A percentile compares a stretch with the other conserved stretches of the same genome.
phyloP scores from a whole-genome alignment of 169 alveolate species.

The Miamiensis avidus region DNA sequence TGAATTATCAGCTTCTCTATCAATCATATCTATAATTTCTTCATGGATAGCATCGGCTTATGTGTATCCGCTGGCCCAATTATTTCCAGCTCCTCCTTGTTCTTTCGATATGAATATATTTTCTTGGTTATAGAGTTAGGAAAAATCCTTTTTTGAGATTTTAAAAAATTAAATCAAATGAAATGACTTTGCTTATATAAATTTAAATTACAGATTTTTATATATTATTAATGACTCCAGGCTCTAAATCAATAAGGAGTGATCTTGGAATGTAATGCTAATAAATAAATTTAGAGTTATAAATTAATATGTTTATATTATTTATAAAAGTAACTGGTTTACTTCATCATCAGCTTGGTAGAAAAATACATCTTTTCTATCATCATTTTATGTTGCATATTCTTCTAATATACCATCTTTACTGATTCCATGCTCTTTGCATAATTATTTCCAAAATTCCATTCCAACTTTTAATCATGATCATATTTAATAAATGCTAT shows the following conservation, averaged over 20 bases:
- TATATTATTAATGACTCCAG: constrained; percentile 92
- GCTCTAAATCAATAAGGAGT: constrained; percentile 97
- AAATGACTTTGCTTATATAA: not conserved
- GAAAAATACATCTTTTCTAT: constrained; percentile 97
- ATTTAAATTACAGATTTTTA: constrained; percentile 33
- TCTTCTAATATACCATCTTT: constrained; percentile 81
- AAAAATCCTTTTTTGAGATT: constrained; percentile 89
- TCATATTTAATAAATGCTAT: not conserved
- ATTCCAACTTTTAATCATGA: constrained; percentile 86
- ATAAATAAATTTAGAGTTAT: constrained; percentile 35
- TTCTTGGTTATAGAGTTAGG: constrained; percentile 97
- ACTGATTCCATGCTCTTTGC: constrained; percentile 97
- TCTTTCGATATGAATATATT: constrained; percentile 95
- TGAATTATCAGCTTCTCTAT: constrained; percentile 99
- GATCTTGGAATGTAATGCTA: constrained; percentile 96
- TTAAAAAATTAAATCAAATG: no score
- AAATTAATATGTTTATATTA: constrained; percentile 21
- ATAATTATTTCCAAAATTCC: constrained; percentile 99
- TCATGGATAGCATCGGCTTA: constrained; percentile 94
- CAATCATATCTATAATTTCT: constrained; percentile 98
- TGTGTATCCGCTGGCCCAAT: constrained; percentile 98
- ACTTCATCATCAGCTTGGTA: constrained; percentile 93
- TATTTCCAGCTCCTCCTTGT: constrained; percentile 99
- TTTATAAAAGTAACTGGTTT: no score
- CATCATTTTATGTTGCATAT: constrained; percentile 89